Conservation (phyloP, 2,329 filamentous ascomycete species). For the Davidsoniella australis region DNA sequence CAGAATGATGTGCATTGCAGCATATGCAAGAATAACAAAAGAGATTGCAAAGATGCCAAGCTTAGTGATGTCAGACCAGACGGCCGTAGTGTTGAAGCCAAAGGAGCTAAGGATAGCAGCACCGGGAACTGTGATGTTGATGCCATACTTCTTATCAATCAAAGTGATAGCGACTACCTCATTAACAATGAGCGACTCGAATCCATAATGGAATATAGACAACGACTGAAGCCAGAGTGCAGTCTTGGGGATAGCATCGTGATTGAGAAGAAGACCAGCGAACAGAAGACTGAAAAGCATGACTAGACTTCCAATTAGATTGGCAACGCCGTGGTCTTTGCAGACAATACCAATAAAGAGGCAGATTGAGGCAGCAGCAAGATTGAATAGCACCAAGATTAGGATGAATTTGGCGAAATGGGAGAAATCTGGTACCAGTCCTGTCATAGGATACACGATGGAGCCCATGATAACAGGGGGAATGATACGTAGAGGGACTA, state of each 20-base stretch:
- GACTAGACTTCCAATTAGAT: constrained; percentile 80
- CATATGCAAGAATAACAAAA: constrained; percentile 79
- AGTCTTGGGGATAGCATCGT: constrained; percentile 73
- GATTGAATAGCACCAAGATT: constrained; percentile 86
- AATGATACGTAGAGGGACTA: constrained; percentile 82
- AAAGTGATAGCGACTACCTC: constrained; percentile 77
- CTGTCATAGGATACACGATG: constrained; percentile 97
- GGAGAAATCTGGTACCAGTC: constrained; percentile 60
- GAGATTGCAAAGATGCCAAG: constrained; percentile 64
- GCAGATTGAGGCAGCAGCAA: constrained; percentile 84
- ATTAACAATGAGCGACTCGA: constrained; percentile 17
- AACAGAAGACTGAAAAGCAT: constrained; percentile 97
- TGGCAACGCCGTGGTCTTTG: constrained; percentile 79
- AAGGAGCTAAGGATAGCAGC: constrained; percentile 89
- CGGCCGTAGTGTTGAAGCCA: constrained; percentile 73
- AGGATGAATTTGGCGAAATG: constrained; percentile 88
- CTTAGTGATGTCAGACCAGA: constrained; percentile 72
- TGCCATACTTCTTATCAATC: constrained; percentile 84
- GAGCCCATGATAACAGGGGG: constrained; percentile 89
- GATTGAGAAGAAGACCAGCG: constrained; percentile 83
- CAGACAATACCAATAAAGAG: constrained; percentile 93
- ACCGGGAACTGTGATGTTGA: constrained; percentile 91
- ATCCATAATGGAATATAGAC: constrained; percentile 54
- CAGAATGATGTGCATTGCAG: constrained; percentile 81
- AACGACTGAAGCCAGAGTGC: constrained; percentile 82